phyloP scores from a whole-genome alignment of 2,329 filamentous ascomycete genomes.

The Penicillium rolfsii region DNA sequence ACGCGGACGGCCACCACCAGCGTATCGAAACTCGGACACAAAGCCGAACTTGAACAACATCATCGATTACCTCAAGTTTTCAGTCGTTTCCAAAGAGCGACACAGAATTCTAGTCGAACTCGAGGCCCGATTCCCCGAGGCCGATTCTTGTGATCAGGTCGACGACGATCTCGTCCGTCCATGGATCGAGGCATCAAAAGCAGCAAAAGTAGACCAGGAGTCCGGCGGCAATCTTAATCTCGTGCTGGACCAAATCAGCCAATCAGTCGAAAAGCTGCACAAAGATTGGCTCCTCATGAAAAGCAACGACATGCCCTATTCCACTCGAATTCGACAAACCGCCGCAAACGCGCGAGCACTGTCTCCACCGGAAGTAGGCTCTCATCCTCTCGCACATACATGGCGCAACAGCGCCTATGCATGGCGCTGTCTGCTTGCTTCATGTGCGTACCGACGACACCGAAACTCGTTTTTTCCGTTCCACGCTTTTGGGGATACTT shows the following conservation, averaged over 20 bases:
- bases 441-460: slow-evolving; percentile 38
- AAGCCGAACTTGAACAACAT: slow-evolving; percentile 41
- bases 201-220: slow-evolving; percentile 25
- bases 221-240: slow-evolving; percentile 20
- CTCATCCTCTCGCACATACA: slow-evolving; percentile 40
- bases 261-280: slow-evolving; percentile 25
- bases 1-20: slow-evolving; percentile 35
- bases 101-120: slow-evolving; percentile 38
- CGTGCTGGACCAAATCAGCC: slow-evolving; percentile 25
- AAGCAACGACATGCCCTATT: slow-evolving; percentile 25
- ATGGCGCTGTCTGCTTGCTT: slow-evolving; percentile 45
- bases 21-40: slow-evolving; percentile 40
- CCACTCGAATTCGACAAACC: slow-evolving; percentile 29
- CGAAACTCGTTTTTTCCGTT: slow-evolving; percentile 32
- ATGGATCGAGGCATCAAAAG: slow-evolving; percentile 33
- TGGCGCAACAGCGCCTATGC: slow-evolving; percentile 40
- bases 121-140: slow-evolving; percentile 31
- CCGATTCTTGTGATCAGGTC: slow-evolving; percentile 12
- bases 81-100: slow-evolving; percentile 40
- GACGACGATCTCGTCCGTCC: slow-evolving; percentile 44
- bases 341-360: slow-evolving; percentile 37
- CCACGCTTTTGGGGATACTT: slow-evolving; percentile 39
- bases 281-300: slow-evolving; percentile 25
- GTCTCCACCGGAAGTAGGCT: slow-evolving; percentile 32
- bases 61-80: slow-evolving; percentile 51